Evolutionary conservation across 1,284 basidiomycete species (phyloP).

Genomic region (Lignosus rhinocerotis): DNA sequence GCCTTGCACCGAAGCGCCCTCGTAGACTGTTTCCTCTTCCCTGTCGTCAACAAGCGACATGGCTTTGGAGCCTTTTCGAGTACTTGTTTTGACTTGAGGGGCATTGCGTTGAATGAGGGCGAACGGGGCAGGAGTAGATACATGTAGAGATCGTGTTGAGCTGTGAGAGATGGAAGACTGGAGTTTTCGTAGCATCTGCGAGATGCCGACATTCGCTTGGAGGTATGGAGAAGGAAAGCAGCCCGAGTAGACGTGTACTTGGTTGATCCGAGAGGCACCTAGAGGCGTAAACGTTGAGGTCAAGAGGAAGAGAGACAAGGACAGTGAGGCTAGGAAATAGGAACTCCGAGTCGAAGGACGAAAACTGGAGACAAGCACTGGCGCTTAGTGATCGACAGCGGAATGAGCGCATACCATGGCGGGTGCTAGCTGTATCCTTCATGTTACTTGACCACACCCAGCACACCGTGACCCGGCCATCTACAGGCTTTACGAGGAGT

Average conservation of each 20-base stretch:
- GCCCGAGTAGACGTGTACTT: not conserved
- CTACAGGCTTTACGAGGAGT: too few species aligned
- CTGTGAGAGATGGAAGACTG: conserved; percentile 15
- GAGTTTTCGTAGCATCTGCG: conserved; percentile 28
- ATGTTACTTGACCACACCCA: too few species aligned
- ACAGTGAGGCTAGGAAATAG: too few species aligned
- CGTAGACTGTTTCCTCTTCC: conserved; percentile 2
- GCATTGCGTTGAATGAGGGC: conserved; percentile 9
- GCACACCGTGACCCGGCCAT: too few species aligned
- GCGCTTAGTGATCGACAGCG: too few species aligned
- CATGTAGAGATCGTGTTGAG: conserved; percentile 11
- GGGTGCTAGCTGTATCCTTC: too few species aligned
- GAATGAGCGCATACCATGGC: too few species aligned
- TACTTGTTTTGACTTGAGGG: not conserved
- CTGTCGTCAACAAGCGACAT: not conserved
- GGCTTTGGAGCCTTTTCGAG: not conserved
- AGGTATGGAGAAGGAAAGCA: not conserved
- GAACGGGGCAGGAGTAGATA: conserved; percentile 12
- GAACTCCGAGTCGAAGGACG: too few species aligned
- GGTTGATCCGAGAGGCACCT: too few species aligned
- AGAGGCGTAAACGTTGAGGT: too few species aligned
- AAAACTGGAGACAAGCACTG: too few species aligned
- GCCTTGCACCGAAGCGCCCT: conserved; percentile 7
- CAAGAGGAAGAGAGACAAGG: too few species aligned
- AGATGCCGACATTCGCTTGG: conserved; percentile 19